Conservation (phyloP, 2,329 filamentous ascomycete genomes). For the Ophiostoma sp. region DNA sequence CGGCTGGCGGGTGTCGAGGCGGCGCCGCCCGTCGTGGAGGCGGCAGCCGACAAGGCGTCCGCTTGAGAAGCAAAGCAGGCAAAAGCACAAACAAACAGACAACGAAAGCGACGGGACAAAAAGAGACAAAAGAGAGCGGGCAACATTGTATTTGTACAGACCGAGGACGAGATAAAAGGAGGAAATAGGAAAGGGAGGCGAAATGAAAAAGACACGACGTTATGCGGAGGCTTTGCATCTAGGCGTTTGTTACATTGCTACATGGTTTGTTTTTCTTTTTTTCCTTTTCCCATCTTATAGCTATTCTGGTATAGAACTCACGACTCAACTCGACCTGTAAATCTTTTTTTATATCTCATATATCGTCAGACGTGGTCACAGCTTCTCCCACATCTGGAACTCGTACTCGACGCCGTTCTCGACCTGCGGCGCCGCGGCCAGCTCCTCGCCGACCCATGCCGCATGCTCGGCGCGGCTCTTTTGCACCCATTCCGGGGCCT, state of each 20-base stretch:
- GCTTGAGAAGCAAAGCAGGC: neutral
- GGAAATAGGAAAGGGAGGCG: too few relatives aligned
- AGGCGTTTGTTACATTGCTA: neutral
- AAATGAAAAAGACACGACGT: neutral
- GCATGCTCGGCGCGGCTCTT: constrained; percentile 50
- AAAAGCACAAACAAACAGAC: neutral
- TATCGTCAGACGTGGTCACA: constrained; percentile 31
- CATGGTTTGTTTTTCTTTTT: constrained; percentile 14
- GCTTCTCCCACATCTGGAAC: constrained; percentile 67
- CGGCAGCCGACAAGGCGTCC: neutral
- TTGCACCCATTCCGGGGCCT: constrained; percentile 50
- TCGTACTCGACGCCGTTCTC: constrained; percentile 63
- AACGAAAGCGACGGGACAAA: neutral
- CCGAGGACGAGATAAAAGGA: neutral
- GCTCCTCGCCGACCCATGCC: constrained; percentile 61
- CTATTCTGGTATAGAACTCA: neutral
- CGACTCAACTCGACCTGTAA: constrained; percentile 1
- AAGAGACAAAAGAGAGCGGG: neutral
- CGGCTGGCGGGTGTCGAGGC: constrained; percentile 8
- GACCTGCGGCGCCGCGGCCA: constrained; percentile 51
- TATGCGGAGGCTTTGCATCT: constrained; percentile 9
- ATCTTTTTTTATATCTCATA: neutral
- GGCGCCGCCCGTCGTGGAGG: neutral
- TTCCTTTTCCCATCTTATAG: constrained; percentile 9
- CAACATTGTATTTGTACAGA: constrained; percentile 1